Conservation (phyloP, 1,284 basidiomycete species). For the Ceratobasidium sp. region DNA sequence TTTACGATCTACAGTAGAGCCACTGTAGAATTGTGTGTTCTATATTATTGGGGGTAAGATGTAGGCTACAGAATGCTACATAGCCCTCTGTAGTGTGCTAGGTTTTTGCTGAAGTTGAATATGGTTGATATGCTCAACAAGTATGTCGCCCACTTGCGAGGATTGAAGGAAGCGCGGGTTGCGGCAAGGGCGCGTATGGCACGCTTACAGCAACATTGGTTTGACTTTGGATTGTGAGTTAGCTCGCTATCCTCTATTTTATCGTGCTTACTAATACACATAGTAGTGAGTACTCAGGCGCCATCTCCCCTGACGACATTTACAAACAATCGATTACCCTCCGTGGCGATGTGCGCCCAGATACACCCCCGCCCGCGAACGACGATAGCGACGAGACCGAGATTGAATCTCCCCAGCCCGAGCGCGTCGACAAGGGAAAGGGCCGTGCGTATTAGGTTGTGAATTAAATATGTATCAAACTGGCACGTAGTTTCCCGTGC, state of each 20-base stretch:
- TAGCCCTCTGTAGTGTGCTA: no score
- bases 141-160: slow-evolving; percentile 19
- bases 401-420: neutral
- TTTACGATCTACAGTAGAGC: no score
- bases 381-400: neutral
- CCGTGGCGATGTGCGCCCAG: slow-evolving; percentile 1
- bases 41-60: no score
- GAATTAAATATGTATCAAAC: no score
- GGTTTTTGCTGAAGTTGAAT: no score
- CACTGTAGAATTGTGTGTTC: no score
- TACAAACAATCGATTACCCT: neutral
- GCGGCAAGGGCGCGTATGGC: neutral
- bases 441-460: neutral
- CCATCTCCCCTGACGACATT: neutral
- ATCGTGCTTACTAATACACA: neutral
- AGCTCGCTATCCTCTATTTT: no score
- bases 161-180: neutral
- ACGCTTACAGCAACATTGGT: neutral
- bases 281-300: slow-evolving; percentile 11
- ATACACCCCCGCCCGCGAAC: neutral
- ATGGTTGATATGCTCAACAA: slow-evolving; percentile 16
- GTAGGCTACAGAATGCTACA: no score
- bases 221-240: slow-evolving; percentile 10
- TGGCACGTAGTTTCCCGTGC: no score
- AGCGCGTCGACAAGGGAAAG: neutral